These are phyloP conservation scores for Ceriops zippeliana DNA, from an alignment of 345 rosid genomes.

Conservation along the genomic window DNA sequence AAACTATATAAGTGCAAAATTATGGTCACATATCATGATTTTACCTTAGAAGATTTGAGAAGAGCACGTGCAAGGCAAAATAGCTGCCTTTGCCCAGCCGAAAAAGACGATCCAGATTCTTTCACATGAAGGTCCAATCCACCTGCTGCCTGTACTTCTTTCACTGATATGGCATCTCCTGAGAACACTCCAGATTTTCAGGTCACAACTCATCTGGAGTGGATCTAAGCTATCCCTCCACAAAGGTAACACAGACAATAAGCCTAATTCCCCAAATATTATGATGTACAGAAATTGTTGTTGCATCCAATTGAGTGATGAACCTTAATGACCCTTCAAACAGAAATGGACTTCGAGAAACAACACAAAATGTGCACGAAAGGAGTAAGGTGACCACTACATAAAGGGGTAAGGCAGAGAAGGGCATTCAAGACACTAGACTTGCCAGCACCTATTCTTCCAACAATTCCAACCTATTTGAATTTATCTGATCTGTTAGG, in stretches of 20 bases:
- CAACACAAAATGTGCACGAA: conserved; percentile 68
- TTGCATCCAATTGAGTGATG: background rate
- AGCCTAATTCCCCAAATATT: background rate
- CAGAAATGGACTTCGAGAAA: conserved; percentile 86
- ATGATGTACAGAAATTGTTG: background rate
- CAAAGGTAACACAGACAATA: background rate
- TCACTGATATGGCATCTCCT: conserved; percentile 78
- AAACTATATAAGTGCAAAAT: too few relatives aligned
- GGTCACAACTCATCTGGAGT: conserved; percentile 43
- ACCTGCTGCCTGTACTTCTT: conserved; percentile 68
- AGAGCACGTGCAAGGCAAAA: conserved; percentile 54
- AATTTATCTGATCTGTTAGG: background rate
- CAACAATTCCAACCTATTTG: conserved; percentile 68
- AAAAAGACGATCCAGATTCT: conserved; percentile 68
- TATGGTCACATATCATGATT: too few relatives aligned
- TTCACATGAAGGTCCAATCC: conserved; percentile 61
- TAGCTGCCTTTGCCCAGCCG: conserved; percentile 92
- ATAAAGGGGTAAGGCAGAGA: conserved; percentile 65
- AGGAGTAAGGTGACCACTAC: conserved; percentile 58
- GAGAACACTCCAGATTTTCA: conserved; percentile 59
- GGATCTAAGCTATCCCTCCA: conserved; percentile 84
- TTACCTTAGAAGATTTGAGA: too few relatives aligned
- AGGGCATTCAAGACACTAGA: conserved; percentile 86
- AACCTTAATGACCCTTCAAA: conserved; percentile 88
- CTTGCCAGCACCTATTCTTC: conserved; percentile 96